phyloP scores from a whole-genome alignment of 2,329 filamentous ascomycete genomes.

The Scopulariopsis brevicaulis region DNA sequence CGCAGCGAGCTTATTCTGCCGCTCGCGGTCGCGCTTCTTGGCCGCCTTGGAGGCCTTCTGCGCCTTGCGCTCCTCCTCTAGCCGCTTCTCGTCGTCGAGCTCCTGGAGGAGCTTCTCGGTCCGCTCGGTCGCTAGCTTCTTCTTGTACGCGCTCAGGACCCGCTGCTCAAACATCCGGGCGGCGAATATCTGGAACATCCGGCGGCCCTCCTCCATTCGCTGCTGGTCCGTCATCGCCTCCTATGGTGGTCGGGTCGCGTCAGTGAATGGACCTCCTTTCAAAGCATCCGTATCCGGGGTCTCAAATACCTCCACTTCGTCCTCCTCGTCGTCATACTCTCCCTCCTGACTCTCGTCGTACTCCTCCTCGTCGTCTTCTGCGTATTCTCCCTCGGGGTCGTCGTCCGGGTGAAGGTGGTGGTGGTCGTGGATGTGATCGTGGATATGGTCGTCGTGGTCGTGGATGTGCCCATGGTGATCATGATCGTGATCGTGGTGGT shows the following conservation, averaged over 20 bases:
- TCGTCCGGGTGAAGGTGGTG: constrained; percentile 57
- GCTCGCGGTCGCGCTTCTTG: constrained; percentile 90
- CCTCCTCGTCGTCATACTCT: constrained; percentile 7
- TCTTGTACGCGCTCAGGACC: constrained; percentile 91
- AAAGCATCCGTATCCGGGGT: not conserved
- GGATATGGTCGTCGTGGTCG: constrained; percentile 51
- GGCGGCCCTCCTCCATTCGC: constrained; percentile 94
- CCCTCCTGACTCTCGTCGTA: constrained; percentile 5
- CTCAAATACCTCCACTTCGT: constrained; percentile 7
- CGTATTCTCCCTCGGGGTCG: constrained; percentile 44
- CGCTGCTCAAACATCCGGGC: constrained; percentile 98
- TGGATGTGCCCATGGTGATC: constrained; percentile 46
- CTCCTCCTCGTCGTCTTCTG: constrained; percentile 50
- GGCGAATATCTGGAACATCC: constrained; percentile 99
- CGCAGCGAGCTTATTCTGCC: constrained; percentile 73
- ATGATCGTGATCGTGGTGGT: constrained; percentile 59
- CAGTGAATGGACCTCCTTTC: not conserved
- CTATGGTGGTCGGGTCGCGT: constrained; percentile 37
- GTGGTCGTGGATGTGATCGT: constrained; percentile 42
- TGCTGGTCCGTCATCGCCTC: constrained; percentile 96
- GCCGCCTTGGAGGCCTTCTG: constrained; percentile 92
- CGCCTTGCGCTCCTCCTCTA: constrained; percentile 68
- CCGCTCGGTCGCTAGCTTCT: constrained; percentile 89
- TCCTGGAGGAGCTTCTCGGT: constrained; percentile 87
- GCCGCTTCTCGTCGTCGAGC: constrained; percentile 71